phyloP scores from a whole-genome alignment of 306 rosid genomes.

The Medicago arabica region DNA sequence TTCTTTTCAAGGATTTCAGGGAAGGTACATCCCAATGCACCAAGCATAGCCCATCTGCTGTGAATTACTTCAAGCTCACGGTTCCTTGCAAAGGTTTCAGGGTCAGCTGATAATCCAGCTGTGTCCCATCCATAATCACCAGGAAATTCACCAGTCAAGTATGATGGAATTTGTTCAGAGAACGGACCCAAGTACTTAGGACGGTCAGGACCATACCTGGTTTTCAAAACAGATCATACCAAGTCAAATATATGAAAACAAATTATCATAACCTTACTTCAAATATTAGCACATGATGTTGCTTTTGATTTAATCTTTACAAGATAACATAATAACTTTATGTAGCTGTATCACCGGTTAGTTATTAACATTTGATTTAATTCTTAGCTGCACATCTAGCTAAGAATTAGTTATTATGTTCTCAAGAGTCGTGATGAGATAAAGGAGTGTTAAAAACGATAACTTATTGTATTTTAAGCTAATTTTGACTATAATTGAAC shows the following conservation, averaged over 20 bases:
- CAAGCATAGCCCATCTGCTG: conserved; percentile 95
- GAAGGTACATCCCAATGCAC: conserved; percentile 84
- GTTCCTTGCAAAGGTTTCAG: conserved; percentile 91
- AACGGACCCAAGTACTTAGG: conserved; percentile 98
- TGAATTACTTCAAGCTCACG: conserved; percentile 96
- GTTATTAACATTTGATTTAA: conserved; percentile 3
- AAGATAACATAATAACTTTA: background rate
- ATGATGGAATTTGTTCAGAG: conserved; percentile 95
- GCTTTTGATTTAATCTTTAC: background rate
- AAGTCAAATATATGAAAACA: conserved; percentile 35
- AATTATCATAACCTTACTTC: background rate
- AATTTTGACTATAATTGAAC: conserved; percentile 8
- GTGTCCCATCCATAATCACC: conserved; percentile 99
- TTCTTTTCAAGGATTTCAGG: conserved; percentile 86
- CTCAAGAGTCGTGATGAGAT: conserved; percentile 10
- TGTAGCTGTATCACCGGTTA: background rate
- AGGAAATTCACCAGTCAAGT: conserved; percentile 90
- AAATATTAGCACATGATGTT: background rate
- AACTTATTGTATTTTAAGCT: background rate
- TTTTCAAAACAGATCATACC: conserved; percentile 33
- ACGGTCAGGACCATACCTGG: conserved; percentile 96
- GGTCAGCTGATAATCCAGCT: conserved; percentile 95
- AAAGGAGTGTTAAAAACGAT: conserved; percentile 5
- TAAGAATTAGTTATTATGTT: conserved; percentile 7
- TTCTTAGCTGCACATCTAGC: conserved; percentile 16